phyloP scores from a whole-genome alignment of 2,329 filamentous ascomycete genomes.

The Colletotrichum sp. region DNA sequence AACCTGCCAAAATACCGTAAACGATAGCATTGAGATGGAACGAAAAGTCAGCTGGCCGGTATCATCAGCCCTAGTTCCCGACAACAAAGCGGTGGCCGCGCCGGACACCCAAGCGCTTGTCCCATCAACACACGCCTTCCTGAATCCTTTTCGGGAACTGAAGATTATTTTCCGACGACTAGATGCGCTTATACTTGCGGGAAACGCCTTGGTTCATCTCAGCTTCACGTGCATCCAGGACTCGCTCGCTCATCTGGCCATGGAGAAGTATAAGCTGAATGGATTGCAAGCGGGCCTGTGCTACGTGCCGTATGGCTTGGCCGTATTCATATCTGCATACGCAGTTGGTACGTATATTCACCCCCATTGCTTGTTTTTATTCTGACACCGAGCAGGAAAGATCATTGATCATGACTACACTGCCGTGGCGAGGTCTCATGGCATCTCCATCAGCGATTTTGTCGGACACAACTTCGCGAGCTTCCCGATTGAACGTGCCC shows the following conservation, averaged over 20 bases:
- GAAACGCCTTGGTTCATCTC: not conserved
- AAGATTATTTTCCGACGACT: not conserved
- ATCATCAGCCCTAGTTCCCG: not conserved
- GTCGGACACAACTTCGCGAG: not conserved
- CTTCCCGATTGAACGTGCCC: not conserved
- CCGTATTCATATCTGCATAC: not conserved
- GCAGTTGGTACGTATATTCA: not conserved
- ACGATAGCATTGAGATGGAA: not conserved
- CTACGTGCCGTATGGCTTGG: not conserved
- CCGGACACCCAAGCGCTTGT: not conserved
- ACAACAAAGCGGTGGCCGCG: not conserved
- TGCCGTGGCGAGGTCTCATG: not conserved
- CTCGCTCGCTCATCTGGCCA: not conserved
- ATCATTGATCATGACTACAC: not conserved
- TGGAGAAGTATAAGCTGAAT: not conserved
- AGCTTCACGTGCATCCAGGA: not conserved
- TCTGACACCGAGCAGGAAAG: not conserved
- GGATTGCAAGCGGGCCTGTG: not conserved
- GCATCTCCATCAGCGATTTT: not conserved
- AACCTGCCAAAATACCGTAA: slow-evolving; percentile 23
- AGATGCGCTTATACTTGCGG: not conserved
- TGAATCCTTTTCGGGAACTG: not conserved
- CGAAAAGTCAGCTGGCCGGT: not conserved
- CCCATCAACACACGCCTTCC: not conserved
- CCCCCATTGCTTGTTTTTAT: not conserved